Evolutionary conservation across 169 alveolate species (phyloP), one percentile per base, ranked within the genome.

Genomic region (Babesia caballi): DNA sequence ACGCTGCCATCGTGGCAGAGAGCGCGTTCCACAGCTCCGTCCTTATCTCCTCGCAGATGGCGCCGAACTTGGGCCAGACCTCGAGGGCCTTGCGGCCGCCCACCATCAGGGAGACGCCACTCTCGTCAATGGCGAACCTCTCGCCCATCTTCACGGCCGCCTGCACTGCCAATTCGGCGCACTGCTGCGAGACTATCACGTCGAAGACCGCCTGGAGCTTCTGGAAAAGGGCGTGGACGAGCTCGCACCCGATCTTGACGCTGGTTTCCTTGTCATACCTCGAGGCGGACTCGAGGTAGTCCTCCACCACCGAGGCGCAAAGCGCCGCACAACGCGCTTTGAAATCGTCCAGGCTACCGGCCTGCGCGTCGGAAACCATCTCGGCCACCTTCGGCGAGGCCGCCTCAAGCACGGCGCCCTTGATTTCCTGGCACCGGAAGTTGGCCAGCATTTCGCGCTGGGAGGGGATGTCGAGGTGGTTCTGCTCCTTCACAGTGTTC

Each of bases 361-460:
- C 25, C 25, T 73, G 82, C 23, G 82, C 77, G 6, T 38, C 65
- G 2, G 68, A 17, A 17, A 75, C 38, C 38, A 75, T 71, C 35
- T 49, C 87, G 50, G 66, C 66, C 17, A 88, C 57, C 28, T 28
- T 32, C 23, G 49, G 57, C 46, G 53, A 35, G 21, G 69, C 57
- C 32, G 49, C 77, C 12, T 56, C 84, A 46, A 91, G 57, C 12
- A 85, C 91, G 56, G 66, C 63, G 61, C 57, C 69, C 75, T 91
- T 91, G 42, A 91, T 84, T 60, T 91, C 95, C 33, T 90, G 90
- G 60, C 95, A 91, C 32, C 95, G 60, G 73, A 83, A 88, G 28
- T 84, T 90, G 36, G 95, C 90, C 41, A 91, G 82, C 95, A 91
- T 91, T 61, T 91, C 95, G 68, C 90, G 85, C 74, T 90, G 95